Conservation (phyloP, 169 alveolate species). For the Perkinsus chesapeaki region DNA sequence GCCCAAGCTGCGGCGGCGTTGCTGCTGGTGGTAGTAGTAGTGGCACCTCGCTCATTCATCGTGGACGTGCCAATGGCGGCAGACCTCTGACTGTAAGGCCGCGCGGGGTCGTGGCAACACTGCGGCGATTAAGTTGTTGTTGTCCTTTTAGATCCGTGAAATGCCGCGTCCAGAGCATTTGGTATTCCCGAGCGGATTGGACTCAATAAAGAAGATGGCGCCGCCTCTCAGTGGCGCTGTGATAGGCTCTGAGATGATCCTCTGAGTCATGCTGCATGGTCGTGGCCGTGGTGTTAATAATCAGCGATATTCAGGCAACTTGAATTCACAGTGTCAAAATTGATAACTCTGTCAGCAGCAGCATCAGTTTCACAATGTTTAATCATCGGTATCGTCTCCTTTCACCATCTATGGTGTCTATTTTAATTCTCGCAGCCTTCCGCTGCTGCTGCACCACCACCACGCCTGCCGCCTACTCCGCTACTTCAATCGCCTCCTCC, state of each 20-base stretch:
- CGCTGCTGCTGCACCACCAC: too few relatives aligned
- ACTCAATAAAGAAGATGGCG: not conserved
- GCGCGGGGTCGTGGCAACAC: too few relatives aligned
- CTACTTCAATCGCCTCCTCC: too few relatives aligned
- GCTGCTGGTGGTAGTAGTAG: not conserved
- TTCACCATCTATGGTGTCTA: too few relatives aligned
- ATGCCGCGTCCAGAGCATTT: not conserved
- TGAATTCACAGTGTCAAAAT: not conserved
- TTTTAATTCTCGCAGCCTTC: too few relatives aligned
- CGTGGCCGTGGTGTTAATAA: not conserved
- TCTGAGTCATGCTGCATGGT: not conserved
- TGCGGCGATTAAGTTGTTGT: not conserved
- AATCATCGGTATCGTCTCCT: too few relatives aligned
- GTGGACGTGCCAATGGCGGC: not conserved
- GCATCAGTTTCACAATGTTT: too few relatives aligned
- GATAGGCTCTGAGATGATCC: not conserved
- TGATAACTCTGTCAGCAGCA: too few relatives aligned
- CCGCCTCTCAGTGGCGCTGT: not conserved
- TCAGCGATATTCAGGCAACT: not conserved
- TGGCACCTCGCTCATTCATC: not conserved
- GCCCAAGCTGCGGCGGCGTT: not conserved
- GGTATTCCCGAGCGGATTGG: not conserved
- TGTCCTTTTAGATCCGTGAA: not conserved
- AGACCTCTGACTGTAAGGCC: not conserved
- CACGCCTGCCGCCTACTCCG: too few relatives aligned